A percentile compares a stretch with the other conserved stretches of the same genome.
Evolutionary conservation across 371 early-diverging fungal genomes (phyloP).

Genomic region (Entomophthora muscae): DNA sequence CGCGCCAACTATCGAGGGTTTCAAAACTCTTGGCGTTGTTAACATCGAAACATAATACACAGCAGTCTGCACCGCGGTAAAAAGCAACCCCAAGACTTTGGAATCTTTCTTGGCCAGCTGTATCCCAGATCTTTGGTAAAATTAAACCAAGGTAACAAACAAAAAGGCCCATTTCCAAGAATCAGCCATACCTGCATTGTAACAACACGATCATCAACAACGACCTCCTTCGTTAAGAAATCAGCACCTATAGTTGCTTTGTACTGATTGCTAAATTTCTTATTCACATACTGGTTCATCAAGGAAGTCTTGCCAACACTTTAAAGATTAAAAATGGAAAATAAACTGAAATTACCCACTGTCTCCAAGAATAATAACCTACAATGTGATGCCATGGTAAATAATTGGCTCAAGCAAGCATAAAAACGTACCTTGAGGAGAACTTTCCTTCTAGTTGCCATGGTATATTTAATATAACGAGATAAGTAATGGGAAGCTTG

Average conservation of each 20-base stretch:
- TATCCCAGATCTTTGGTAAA: constrained; percentile 70
- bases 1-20: constrained; percentile 90
- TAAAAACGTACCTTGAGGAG: constrained; percentile 26
- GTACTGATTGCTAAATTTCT: constrained; percentile 95
- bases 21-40: constrained; percentile 90
- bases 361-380: constrained; percentile 85
- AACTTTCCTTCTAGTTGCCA: constrained; percentile 38
- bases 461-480: too few species aligned
- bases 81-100: constrained; percentile 94
- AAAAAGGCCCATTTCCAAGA: background rate
- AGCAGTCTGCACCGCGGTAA: constrained; percentile 99
- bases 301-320: constrained; percentile 92
- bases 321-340: background rate
- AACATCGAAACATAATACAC: constrained; percentile 94
- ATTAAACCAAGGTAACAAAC: constrained; percentile 1
- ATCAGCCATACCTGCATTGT: constrained; percentile 76
- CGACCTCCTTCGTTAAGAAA: constrained; percentile 96
- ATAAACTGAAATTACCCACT: constrained; percentile 39
- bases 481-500: too few species aligned
- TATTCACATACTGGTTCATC: constrained; percentile 98
- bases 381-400: constrained; percentile 2
- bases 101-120: constrained; percentile 94
- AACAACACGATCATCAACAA: constrained; percentile 67
- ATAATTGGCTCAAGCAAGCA: background rate
- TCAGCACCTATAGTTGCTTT: constrained; percentile 99